These are phyloP conservation scores for Leccinum subgranulosum DNA, from an alignment of 768 basidiomycete species.

Conservation along the genomic window DNA sequence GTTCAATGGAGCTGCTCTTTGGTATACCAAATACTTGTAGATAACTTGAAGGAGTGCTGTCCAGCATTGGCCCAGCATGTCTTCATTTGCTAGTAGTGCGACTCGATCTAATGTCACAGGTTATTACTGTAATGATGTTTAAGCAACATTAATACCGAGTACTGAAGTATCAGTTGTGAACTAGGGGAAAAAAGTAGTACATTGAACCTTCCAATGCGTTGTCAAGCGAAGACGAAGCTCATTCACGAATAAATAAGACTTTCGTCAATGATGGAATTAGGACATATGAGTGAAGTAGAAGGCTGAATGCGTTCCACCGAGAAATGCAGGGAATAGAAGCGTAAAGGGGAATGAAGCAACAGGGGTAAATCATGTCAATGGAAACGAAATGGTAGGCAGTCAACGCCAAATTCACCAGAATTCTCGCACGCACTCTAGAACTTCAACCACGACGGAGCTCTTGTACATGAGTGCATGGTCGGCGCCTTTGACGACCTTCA, in stretches of 20 bases:
- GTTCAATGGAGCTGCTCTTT: background rate
- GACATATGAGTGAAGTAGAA: background rate
- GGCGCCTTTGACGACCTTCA: slow-evolving; percentile 82
- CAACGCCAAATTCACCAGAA: slow-evolving; percentile 41
- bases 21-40: background rate
- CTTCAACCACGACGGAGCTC: slow-evolving; percentile 81
- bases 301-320: slow-evolving; percentile 15
- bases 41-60: background rate
- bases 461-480: slow-evolving; percentile 95
- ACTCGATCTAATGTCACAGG: slow-evolving; percentile 9
- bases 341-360: slow-evolving; percentile 19
- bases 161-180: slow-evolving; percentile 20
- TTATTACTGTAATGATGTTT: slow-evolving; percentile 28
- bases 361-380: slow-evolving; percentile 7
- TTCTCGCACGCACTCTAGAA: slow-evolving; percentile 65
- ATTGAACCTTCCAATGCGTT: slow-evolving; percentile 27
- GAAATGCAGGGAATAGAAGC: slow-evolving; percentile 6
- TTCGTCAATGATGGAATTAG: slow-evolving; percentile 8
- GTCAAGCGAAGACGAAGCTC: slow-evolving; percentile 15
- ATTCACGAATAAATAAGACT: slow-evolving; percentile 17
- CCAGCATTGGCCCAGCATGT: background rate
- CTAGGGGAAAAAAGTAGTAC: slow-evolving; percentile 27
- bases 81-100: background rate
- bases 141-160: slow-evolving; percentile 33
- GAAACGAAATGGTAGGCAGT: background rate